Evolutionary conservation across 345 rosid genomes (phyloP).

Genomic region (Rhizophora mangle): DNA sequence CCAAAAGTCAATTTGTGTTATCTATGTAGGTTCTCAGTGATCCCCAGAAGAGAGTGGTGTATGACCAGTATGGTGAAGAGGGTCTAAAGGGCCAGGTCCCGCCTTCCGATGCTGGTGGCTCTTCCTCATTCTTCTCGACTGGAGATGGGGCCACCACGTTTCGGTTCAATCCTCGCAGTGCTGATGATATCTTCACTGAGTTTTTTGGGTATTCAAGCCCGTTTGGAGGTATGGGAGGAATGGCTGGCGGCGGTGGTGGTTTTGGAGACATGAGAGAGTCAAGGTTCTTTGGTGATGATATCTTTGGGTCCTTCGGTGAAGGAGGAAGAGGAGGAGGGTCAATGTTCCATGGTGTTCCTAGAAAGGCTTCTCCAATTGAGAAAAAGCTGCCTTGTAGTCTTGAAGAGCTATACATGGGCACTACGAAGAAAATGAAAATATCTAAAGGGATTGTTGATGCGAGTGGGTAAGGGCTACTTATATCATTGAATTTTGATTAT

Average conservation of each 20-base stretch:
- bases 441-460: slow-evolving; percentile 21
- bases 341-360: slow-evolving; percentile 17
- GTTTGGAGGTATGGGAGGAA: slow-evolving; percentile 18
- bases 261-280: slow-evolving; percentile 13
- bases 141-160: slow-evolving; percentile 20
- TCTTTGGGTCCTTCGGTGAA: slow-evolving; percentile 15
- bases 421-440: slow-evolving; percentile 27
- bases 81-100: slow-evolving; percentile 26
- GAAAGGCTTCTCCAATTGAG: slow-evolving; percentile 23
- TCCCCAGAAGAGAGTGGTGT: slow-evolving; percentile 24
- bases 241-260: neutral
- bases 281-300: slow-evolving; percentile 23
- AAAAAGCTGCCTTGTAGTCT: slow-evolving; percentile 22
- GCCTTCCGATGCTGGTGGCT: slow-evolving; percentile 18
- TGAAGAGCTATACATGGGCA: slow-evolving; percentile 26
- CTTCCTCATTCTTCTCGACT: slow-evolving; percentile 13
- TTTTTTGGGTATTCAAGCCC: slow-evolving; percentile 24
- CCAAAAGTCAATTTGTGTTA: neutral
- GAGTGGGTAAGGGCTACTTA: slow-evolving; percentile 14
- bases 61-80: slow-evolving; percentile 35
- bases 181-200: slow-evolving; percentile 21
- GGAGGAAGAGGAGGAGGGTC: slow-evolving; percentile 18
- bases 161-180: slow-evolving; percentile 24
- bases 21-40: slow-evolving; percentile 27
- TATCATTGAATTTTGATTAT: neutral